Evolutionary conservation across 2,329 filamentous ascomycete genomes (phyloP), one percentile per base, ranked within the genome.

Genomic region (Trichoderma lentiforme): DNA sequence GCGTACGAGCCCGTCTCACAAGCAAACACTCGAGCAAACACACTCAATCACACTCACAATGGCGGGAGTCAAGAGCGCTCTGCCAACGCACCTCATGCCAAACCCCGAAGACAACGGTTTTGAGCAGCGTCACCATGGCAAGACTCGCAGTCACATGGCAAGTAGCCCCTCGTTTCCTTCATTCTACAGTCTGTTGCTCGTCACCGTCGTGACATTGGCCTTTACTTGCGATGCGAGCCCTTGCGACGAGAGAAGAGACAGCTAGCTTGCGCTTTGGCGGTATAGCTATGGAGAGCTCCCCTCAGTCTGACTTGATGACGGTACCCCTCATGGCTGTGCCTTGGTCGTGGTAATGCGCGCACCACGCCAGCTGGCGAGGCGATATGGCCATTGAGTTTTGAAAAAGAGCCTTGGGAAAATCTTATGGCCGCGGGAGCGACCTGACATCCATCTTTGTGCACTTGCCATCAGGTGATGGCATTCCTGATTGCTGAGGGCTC

Each of bases 101-200:
- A 83, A 83, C 71, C 79, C 80, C 72, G 84, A 86, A 64, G 84
- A 85, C 74, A 79, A 79, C 74, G 84, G 84, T 75, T 86, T 90
- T 75, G 84, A 87, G 77, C 86, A 87, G 74, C 90, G 91, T 81
- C 93, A 93, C 81, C 92, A 95, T 83, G 92, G 92, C 84, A 95
- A 95, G 89, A 92, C 92, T 77, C 91, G 92, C 82, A 94, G 92
- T 73, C 92, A 95, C 84, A 93, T 95, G 90, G 92, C 92, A 84
- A 89, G 92, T 90, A 32, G 18, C 34, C 43, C 51, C 63, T 26
- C 51, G 34, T 72, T 57, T 64, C 39, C 53, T 32, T 60, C 18
- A 18, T 9, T 36, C 28, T 65, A 21, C 12, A n/a, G 0, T 6
- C 6, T 6, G 11, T 32, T 61, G 4, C 15, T 61, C 14, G 24